Conservation (phyloP, 352 stramenopile genomes). For the Phytophthora parvispora region DNA sequence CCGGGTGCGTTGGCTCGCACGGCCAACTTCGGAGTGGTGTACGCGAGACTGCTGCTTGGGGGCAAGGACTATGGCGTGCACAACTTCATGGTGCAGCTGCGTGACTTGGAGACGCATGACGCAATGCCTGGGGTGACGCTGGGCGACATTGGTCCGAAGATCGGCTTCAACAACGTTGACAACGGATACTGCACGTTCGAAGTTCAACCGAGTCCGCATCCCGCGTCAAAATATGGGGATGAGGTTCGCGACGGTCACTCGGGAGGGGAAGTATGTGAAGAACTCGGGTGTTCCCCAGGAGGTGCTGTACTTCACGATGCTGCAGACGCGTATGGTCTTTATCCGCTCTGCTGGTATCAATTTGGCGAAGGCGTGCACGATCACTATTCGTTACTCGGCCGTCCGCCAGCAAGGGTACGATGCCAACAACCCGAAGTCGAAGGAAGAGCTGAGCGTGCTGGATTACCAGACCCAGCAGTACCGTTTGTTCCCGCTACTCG, state of each 20-base stretch:
- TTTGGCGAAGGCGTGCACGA: constrained; percentile 93
- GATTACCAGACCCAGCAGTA: constrained; percentile 98
- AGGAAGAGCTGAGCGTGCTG: constrained; percentile 91
- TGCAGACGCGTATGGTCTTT: constrained; percentile 80
- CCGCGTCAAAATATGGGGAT: constrained; percentile 79
- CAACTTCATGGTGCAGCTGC: constrained; percentile 97
- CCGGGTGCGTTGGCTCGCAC: constrained; percentile 95
- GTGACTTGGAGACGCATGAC: constrained; percentile 88
- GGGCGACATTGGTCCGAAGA: constrained; percentile 78
- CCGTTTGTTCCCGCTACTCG: constrained; percentile 94
- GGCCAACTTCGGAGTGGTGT: constrained; percentile 92
- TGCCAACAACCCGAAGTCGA: constrained; percentile 56
- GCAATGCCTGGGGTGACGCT: constrained; percentile 58
- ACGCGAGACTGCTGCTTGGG: constrained; percentile 89
- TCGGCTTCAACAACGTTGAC: constrained; percentile 84
- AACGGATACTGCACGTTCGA: constrained; percentile 73
- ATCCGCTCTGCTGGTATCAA: constrained; percentile 52
- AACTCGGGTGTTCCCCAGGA: constrained; percentile 54
- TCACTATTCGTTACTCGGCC: constrained; percentile 96
- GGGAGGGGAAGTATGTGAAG: constrained; percentile 74
- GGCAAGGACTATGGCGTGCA: constrained; percentile 94
- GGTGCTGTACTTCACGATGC: constrained; percentile 86
- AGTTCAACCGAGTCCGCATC: constrained; percentile 69
- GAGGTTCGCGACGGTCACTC: constrained; percentile 63
- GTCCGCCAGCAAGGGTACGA: constrained; percentile 92